Evolutionary conservation across 2,329 filamentous ascomycete species (phyloP).

Genomic region (Polychaeton citri): DNA sequence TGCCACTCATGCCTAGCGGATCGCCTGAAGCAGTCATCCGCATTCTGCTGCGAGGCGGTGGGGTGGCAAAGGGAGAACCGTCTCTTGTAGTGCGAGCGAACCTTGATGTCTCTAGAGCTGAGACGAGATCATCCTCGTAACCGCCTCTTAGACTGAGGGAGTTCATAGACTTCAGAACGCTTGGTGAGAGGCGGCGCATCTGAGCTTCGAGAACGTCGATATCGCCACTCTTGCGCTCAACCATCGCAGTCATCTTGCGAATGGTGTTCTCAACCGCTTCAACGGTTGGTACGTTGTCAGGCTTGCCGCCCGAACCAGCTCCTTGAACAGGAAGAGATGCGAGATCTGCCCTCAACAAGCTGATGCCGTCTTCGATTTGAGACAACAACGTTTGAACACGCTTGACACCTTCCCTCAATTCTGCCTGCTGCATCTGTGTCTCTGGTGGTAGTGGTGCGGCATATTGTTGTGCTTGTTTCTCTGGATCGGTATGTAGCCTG

Average conservation of each 20-base stretch:
- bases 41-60: constrained; percentile 14
- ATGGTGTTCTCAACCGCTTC: constrained; percentile 89
- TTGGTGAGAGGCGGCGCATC: constrained; percentile 51
- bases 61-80: constrained; percentile 23
- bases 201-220: constrained; percentile 82
- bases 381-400: constrained; percentile 60
- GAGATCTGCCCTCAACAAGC: constrained; percentile 65
- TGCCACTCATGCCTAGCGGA: constrained; percentile 22
- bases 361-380: constrained; percentile 67
- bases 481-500: constrained; percentile 53
- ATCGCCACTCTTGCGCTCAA: constrained; percentile 79
- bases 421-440: constrained; percentile 69
- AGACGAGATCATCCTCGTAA: constrained; percentile 21
- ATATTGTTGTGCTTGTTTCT: constrained; percentile 49
- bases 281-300: constrained; percentile 60
- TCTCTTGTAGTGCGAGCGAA: constrained; percentile 13
- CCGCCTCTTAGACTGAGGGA: constrained; percentile 17
- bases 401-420: constrained; percentile 64
- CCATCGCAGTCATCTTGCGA: constrained; percentile 80
- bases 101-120: constrained; percentile 11
- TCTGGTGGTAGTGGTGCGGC: constrained; percentile 71
- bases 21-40: constrained; percentile 18
- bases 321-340: constrained; percentile 37
- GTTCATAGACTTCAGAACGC: constrained; percentile 16
- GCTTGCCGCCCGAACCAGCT: constrained; percentile 27